A percentile compares a stretch with the other conserved stretches of the same genome.
Evolutionary conservation across 805 yeast genomes (phyloP).

Genomic region (Candida peoriensis): DNA sequence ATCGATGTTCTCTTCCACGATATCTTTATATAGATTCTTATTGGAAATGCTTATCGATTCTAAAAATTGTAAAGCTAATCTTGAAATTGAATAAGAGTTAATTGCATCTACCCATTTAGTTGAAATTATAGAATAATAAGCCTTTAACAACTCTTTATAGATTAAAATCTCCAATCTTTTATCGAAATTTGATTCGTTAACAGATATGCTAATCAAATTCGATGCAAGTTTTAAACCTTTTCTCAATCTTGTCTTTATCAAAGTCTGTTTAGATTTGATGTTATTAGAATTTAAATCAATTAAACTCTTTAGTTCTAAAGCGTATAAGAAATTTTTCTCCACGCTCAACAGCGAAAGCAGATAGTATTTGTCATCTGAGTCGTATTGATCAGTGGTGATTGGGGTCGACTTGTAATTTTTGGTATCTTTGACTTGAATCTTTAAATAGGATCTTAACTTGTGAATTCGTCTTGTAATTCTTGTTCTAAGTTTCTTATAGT

Average conservation of each 20-base stretch:
- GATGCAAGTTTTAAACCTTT: conserved; percentile 46
- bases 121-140: conserved; percentile 44
- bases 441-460: conserved; percentile 59
- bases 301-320: conserved; percentile 55
- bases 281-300: conserved; percentile 47
- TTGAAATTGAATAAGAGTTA: conserved; percentile 50
- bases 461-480: conserved; percentile 55
- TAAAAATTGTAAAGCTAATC: conserved; percentile 55
- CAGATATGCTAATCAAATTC: conserved; percentile 35
- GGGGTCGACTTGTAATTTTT: conserved; percentile 50
- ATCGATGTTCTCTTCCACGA: conserved; percentile 55
- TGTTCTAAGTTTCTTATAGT: conserved; percentile 63
- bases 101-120: conserved; percentile 54
- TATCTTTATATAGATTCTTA: conserved; percentile 42
- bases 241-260: conserved; percentile 61
- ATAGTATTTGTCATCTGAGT: conserved; percentile 46
- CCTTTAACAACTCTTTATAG: conserved; percentile 47
- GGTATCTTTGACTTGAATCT: conserved; percentile 62
- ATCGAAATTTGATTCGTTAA: conserved; percentile 32
- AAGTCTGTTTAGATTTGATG: conserved; percentile 34
- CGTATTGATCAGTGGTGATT: conserved; percentile 46
- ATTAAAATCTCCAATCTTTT: conserved; percentile 32
- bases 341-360: conserved; percentile 57
- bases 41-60: conserved; percentile 25
- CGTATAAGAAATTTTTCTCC: conserved; percentile 72